A percentile compares a stretch with the other conserved stretches of the same genome.
Conservation (phyloP, 306 rosid genomes). For the Trifolium repens region DNA sequence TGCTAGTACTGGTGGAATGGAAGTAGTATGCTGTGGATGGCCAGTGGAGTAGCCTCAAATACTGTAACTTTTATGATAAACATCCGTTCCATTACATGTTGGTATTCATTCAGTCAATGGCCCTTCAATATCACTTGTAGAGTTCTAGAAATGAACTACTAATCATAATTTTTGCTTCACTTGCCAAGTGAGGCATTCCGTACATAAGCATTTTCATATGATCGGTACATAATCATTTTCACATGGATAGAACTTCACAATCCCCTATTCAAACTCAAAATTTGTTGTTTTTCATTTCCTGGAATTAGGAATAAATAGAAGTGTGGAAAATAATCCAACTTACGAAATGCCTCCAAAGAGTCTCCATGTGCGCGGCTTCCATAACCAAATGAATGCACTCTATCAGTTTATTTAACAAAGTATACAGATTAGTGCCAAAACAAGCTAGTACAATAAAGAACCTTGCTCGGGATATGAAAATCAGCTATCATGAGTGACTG, state of each 20-base stretch:
- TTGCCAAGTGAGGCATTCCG: not conserved
- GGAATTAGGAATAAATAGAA: not conserved
- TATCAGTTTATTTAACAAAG: not conserved
- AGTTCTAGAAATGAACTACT: too few relatives aligned
- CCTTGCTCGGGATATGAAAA: not conserved
- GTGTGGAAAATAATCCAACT: not conserved
- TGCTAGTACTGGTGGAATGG: not conserved
- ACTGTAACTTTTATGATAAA: too few relatives aligned
- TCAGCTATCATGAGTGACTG: not conserved
- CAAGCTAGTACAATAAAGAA: not conserved
- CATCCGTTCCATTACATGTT: too few relatives aligned
- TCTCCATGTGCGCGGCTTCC: not conserved
- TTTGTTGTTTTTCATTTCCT: not conserved
- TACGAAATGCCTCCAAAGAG: not conserved
- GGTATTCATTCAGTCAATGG: too few relatives aligned
- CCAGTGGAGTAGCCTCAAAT: too few relatives aligned
- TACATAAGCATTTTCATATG: too few relatives aligned
- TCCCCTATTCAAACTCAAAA: not conserved
- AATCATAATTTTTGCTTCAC: not conserved
- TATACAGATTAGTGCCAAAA: not conserved
- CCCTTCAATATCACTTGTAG: not conserved
- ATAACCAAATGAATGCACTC: not conserved
- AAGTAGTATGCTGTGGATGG: too few relatives aligned
- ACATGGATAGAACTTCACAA: not conserved
- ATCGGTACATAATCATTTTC: too few relatives aligned